phyloP scores from a whole-genome alignment of 106 monocot genomes.

The Dendrobium officinale region DNA sequence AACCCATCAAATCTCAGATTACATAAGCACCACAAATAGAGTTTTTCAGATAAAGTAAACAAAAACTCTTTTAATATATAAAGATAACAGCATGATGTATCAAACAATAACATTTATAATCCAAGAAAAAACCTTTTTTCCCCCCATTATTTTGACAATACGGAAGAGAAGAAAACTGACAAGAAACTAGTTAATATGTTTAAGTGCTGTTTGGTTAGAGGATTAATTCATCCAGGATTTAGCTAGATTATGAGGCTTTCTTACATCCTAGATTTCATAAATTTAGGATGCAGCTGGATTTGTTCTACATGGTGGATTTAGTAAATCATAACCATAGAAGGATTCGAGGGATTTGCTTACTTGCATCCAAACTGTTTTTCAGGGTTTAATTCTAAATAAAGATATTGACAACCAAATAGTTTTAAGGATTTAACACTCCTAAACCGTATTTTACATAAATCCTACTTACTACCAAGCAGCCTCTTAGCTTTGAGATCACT shows the following conservation, averaged over 20 bases:
- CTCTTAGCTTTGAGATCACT: background rate
- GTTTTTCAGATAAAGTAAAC: background rate
- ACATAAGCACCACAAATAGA: background rate
- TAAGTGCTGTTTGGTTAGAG: background rate
- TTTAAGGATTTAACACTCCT: too few relatives aligned
- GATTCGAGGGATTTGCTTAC: too few relatives aligned
- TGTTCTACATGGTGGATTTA: too few relatives aligned
- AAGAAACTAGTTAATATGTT: background rate
- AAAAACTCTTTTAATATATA: background rate
- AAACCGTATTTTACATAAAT: background rate
- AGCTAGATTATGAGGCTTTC: too few relatives aligned
- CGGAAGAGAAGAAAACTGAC: background rate
- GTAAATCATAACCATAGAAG: too few relatives aligned
- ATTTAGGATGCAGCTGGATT: too few relatives aligned
- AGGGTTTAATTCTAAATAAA: too few relatives aligned
- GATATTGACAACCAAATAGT: too few relatives aligned
- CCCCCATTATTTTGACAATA: background rate
- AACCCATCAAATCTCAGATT: background rate
- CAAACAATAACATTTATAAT: background rate
- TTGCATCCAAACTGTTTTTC: too few relatives aligned
- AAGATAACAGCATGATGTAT: background rate
- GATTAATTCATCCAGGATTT: too few relatives aligned
- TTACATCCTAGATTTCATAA: too few relatives aligned
- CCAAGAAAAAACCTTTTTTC: background rate
- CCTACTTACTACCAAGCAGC: background rate